phyloP scores from a whole-genome alignment of 306 rosid species.

The Vigna reflexopilosa region DNA sequence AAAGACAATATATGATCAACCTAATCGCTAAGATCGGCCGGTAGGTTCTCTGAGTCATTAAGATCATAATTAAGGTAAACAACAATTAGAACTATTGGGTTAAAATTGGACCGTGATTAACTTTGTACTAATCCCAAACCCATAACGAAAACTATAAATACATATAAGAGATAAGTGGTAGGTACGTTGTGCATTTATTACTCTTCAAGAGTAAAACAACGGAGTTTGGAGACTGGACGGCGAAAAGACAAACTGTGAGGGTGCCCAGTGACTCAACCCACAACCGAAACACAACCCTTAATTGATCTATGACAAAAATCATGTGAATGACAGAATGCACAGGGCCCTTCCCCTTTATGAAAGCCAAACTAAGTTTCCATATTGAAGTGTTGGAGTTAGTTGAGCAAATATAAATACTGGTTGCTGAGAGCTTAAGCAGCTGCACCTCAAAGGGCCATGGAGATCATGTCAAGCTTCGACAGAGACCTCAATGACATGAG shows the following conservation, averaged over 20 bases:
- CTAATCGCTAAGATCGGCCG: too few species aligned
- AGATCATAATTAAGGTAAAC: too few species aligned
- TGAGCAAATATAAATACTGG: slow-evolving; percentile 26
- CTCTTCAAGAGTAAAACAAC: rapidly evolving
- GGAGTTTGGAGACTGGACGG: rapidly evolving
- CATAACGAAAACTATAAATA: too few species aligned
- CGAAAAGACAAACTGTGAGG: too few species aligned
- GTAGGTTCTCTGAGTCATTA: too few species aligned
- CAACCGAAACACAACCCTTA: too few species aligned
- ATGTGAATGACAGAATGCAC: background rate
- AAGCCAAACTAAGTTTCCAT: background rate
- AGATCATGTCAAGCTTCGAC: slow-evolving; percentile 39
- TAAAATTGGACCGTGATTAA: too few species aligned
- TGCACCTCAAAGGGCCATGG: slow-evolving; percentile 14
- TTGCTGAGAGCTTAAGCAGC: background rate
- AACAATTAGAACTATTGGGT: too few species aligned
- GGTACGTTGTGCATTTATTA: too few species aligned
- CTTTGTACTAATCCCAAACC: too few species aligned
- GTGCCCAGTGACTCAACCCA: too few species aligned
- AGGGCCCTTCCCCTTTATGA: background rate
- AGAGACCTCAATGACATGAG: slow-evolving; percentile 54
- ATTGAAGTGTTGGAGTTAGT: background rate
- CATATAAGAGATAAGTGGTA: rapidly evolving
- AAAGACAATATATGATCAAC: too few species aligned
- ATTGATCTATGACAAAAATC: background rate